phyloP scores from a whole-genome alignment of 345 rosid species.

The Brassica napus region DNA sequence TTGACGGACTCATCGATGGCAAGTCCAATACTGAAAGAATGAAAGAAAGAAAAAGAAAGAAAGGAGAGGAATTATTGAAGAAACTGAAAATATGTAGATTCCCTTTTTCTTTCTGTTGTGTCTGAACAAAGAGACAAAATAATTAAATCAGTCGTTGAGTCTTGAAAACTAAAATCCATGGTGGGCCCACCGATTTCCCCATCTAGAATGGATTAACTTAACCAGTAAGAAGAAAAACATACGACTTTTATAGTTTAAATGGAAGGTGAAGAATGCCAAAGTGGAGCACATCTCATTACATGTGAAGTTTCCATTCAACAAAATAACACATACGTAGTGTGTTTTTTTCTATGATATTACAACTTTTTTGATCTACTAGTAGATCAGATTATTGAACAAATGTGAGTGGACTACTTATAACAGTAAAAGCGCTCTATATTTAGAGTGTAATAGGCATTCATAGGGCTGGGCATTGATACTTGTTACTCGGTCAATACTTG shows the following conservation, averaged over 20 bases:
- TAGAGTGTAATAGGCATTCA: no score
- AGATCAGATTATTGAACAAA: no score
- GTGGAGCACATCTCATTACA: no score
- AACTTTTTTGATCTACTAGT: no score
- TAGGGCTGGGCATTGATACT: no score
- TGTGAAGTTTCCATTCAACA: no score
- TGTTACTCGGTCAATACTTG: no score
- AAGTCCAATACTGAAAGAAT: not conserved
- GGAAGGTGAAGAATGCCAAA: not conserved
- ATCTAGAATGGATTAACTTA: not conserved
- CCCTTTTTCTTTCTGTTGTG: slow-evolving; percentile 7
- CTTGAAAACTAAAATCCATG: slow-evolving; percentile 18
- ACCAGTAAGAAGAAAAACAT: not conserved
- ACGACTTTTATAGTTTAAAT: not conserved
- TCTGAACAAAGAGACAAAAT: slow-evolving; percentile 24
- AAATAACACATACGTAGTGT: no score
- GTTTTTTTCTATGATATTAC: no score
- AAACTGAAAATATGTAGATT: not conserved
- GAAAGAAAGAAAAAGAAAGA: not conserved
- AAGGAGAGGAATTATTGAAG: not conserved
- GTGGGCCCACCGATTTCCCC: not conserved
- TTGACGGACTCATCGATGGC: slow-evolving; percentile 34
- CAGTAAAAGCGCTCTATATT: no score
- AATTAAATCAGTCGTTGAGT: not conserved
- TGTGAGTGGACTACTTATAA: no score